Base-by-base conservation (phyloP, 2,329 filamentous ascomycete genomes). In the Hypoxylon rubiginosum region DNA sequence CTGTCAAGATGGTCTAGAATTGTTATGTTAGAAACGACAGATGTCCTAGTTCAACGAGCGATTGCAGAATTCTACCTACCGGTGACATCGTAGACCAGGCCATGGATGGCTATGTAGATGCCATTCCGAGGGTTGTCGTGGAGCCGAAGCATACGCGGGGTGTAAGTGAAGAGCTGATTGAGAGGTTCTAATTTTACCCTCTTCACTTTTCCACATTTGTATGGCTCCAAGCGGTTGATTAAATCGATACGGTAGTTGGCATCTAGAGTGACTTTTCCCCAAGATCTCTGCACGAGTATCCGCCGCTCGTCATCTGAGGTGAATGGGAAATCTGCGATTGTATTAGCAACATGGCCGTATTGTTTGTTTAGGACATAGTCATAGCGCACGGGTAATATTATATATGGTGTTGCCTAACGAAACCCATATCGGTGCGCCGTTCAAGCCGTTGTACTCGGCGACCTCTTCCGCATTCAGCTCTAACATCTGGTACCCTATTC, bases 81-180 rank as follows among this genome's bases (percentile, higher is more conserved):
- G 3, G n/a, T 13, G 13, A 56, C 28, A 30, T 56, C 53, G 13
- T 24, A 56, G 5, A 56, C 53, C 1, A 21, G 9, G 26, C 21
- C 41, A 4, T 36, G 34, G 4, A 56, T 56, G 30, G 53, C 53
- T 15, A 56, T 24, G 17, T 48, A 56, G 13, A 46, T 7, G 9
- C 53, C 53, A 15, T 28, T 56, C 15, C 17, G 7, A 13, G 53
- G 53, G 41, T 56, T 56, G 32, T 56, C 53, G 41, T 26, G 53
- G 15, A 5, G 15, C 10, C 39, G 39, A 8, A 56, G 53, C 41
- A 34, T 34, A 2, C 28, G 45, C 17, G 4, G 3, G 36, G 53
- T 56, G 13, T 34, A 34, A 21, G 39, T 3, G n/a, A 1, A 9
- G 10, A 32, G 39, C 8, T 4, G 3, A 3, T 36, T 32, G 2